These are phyloP conservation scores for Lactarius deliciosus DNA, from an alignment of 768 basidiomycete genomes.

Conservation along the genomic window DNA sequence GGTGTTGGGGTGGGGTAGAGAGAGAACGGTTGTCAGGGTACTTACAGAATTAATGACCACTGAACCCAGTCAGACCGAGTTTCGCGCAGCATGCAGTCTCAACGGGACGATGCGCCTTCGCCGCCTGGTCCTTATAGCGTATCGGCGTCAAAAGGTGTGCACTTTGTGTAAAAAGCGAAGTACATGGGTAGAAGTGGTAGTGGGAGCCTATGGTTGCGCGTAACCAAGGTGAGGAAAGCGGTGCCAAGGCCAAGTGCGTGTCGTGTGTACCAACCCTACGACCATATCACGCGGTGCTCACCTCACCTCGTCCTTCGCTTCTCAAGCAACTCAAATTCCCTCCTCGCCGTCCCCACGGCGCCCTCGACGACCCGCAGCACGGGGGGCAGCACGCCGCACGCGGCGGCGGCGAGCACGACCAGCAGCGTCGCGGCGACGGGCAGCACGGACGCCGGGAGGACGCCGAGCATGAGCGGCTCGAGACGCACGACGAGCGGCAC, in stretches of 20 bases:
- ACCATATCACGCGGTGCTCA: no score
- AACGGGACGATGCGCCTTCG: background rate
- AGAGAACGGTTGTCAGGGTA: background rate
- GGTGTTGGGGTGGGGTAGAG: no score
- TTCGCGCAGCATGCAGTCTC: background rate
- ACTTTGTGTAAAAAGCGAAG: background rate
- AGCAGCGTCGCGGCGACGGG: constrained; percentile 37
- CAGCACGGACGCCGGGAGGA: constrained; percentile 55
- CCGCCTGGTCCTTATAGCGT: background rate
- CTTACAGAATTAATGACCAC: background rate
- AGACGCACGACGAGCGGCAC: constrained; percentile 55
- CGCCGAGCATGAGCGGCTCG: constrained; percentile 60
- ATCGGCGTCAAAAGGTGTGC: background rate
- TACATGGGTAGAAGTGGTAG: background rate
- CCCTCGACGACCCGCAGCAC: constrained; percentile 20
- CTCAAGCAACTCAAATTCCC: constrained; percentile 23
- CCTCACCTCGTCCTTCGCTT: constrained; percentile 3
- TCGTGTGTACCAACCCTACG: no score
- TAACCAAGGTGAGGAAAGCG: background rate
- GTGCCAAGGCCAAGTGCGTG: background rate
- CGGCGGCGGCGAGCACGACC: constrained; percentile 31
- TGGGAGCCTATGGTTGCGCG: background rate
- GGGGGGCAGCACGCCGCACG: constrained; percentile 25
- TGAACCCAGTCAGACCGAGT: no score
- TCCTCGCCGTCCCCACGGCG: constrained; percentile 25